Conservation (phyloP, 2,329 filamentous ascomycete genomes). For the Calonectria hongkongensis region DNA sequence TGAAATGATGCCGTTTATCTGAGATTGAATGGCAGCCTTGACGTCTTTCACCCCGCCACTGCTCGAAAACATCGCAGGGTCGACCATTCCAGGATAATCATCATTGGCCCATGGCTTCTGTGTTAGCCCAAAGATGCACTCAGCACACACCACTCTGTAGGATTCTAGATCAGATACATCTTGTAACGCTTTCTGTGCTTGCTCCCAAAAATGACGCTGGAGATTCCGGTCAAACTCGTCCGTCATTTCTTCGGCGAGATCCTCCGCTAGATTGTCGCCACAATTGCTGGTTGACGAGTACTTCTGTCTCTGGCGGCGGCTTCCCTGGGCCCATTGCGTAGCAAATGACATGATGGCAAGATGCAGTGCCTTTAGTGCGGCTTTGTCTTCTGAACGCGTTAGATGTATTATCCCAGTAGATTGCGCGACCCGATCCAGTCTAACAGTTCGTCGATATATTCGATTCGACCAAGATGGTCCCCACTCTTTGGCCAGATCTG, state of each 20-base stretch:
- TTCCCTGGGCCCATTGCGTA: conserved; percentile 53
- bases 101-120: conserved; percentile 56
- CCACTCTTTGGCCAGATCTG: conserved; percentile 46
- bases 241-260: conserved; percentile 46
- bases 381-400: conserved; percentile 46
- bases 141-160: conserved; percentile 61
- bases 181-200: conserved; percentile 59
- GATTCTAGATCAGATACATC: conserved; percentile 60
- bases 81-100: conserved; percentile 31
- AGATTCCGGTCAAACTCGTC: conserved; percentile 62
- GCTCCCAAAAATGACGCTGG: conserved; percentile 60
- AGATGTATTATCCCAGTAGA: conserved; percentile 48
- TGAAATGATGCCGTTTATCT: conserved; percentile 49
- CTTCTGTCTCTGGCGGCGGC: conserved; percentile 52
- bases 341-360: conserved; percentile 53
- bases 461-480: conserved; percentile 52
- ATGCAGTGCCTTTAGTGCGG: conserved; percentile 45
- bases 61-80: conserved; percentile 34
- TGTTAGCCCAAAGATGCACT: conserved; percentile 62
- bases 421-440: conserved; percentile 48
- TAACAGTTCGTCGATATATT: conserved; percentile 51
- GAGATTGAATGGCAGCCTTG: conserved; percentile 30
- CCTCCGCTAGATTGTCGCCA: conserved; percentile 41
- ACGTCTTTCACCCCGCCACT: conserved; percentile 14
- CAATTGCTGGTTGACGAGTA: conserved; percentile 30